Evolutionary conservation across 495 filamentous ascomycete genomes (phyloP), one percentile per base, ranked within the genome.

Genomic region (Neurospora sp.): DNA sequence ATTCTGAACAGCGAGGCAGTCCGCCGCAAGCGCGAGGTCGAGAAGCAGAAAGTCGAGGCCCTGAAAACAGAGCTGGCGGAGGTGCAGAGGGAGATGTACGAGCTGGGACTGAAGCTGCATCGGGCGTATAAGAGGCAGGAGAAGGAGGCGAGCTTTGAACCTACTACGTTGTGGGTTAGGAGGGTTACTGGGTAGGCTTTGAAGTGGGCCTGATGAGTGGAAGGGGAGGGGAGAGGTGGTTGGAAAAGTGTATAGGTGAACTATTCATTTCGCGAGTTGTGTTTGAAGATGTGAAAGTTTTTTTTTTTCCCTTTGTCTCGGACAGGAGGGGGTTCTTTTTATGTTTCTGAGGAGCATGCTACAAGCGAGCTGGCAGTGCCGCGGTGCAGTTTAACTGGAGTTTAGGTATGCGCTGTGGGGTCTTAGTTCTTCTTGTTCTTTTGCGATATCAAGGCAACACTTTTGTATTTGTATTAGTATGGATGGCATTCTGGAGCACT

Each of bases 101-200:
- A 97, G 74, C 84, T 95, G 45, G 94, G 94, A 11, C 78, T 98
- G 77, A 93, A 90, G 83, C 80, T 97, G 54, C 89, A 95, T 78
- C 82, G 94, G 69, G 92, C 93, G 7, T 94, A 90, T 83, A 94
- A 93, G 81, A 86, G 91, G 73, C 83, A 87, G 62, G 91, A 94
- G 77, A 86, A 88, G 62, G 87, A 90, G 69, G 87, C 84, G 5
- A 83, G 82, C 19, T 91, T 87, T 72, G 90, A 92, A 74, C 88
- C 89, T 13, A 92, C 89, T 6, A 88, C 88, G 73, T 81, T 98
- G 21, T 98, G 94, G 94, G 90, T 98, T 62, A 86, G 92, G 79
- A 84, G 93, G 72, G 90, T 88, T 72, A 88, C 86, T 62, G 79
- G 79, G 10, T 82, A 28, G 24, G 24, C 24, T 28, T 28, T 28